Base-by-base conservation (phyloP, 2,329 filamentous ascomycete species). In the Venturia oleaginea region DNA sequence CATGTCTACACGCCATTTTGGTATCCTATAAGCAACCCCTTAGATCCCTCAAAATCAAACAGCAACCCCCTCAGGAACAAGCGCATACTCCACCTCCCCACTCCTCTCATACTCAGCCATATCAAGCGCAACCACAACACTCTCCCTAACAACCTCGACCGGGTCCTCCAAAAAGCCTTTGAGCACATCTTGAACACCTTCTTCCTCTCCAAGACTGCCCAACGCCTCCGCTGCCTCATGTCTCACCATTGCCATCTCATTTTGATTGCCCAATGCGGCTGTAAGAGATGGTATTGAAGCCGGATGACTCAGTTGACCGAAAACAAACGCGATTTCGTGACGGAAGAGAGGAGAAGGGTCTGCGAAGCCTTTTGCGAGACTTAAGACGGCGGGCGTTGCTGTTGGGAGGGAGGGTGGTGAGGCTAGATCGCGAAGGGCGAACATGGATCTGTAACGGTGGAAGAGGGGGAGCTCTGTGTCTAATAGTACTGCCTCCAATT, bases 261-360 rank as follows among this genome's bases (percentile, higher is more conserved):
- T 81, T 60, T 84, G 79, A 74, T 99, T 83, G 71, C 89, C 89
- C 66, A 99, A 81, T 1, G 90, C 86, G 62, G 84, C 85, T 19
- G 89, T 88, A 65, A 99, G 84, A 66, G 91, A 91, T 4, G 94
- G 92, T 69, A 99, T 97, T 1, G 92, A 96, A n/a, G 93, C 93
- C 1, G 94, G 94, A 73, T 99, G 94, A 64, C 90, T 92, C 62
- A 99, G 82, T 76, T 99, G 94, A 64, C 94, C 94, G 70, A 99
- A 99, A 17, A 99, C 94, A 74, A 99, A 99, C 17, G 94, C 94
- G 68, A 99, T 92, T 75, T 99, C 94, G 78, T 99, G 94, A 69
- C 94, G 88, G 83, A 99, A 97, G 8, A 99, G 85, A 5, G 92
- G 92, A 60, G 92, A 97, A 22, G 86, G 82, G 74, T 99, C 94